Percentiles rank a stretch among this genome's conserved stretches.
These are phyloP conservation scores for Acanthamoeba triangularis DNA, from an alignment of 208 protist genomes.

Conservation along the genomic window DNA sequence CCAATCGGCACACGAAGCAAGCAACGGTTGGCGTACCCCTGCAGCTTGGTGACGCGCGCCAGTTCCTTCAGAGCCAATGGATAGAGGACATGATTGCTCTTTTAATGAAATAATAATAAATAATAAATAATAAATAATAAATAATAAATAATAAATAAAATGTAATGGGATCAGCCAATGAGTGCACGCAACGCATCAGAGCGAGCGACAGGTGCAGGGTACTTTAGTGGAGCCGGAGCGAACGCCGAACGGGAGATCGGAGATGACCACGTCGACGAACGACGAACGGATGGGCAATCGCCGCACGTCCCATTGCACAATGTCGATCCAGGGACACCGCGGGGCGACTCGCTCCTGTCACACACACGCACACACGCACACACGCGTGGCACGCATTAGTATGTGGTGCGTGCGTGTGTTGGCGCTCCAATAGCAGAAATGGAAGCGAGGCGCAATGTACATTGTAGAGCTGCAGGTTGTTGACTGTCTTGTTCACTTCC, in stretches of 20 bases:
- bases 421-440: not conserved
- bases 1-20: not conserved
- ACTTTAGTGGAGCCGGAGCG: constrained; percentile 45
- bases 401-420: not conserved
- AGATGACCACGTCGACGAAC: constrained; percentile 30
- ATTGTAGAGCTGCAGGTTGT: not conserved
- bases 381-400: too few species aligned
- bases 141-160: too few species aligned
- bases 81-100: constrained; percentile 39
- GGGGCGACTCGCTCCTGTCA: constrained; percentile 32
- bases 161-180: too few species aligned
- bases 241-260: constrained; percentile 52
- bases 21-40: not conserved
- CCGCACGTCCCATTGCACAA: constrained; percentile 25
- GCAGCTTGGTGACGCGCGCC: not conserved
- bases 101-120: too few species aligned
- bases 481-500: constrained; percentile 1
- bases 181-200: not conserved
- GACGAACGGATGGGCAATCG: not conserved
- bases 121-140: not conserved
- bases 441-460: not conserved
- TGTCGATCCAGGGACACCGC: not conserved
- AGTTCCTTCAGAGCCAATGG: constrained; percentile 23
- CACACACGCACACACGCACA: not conserved
- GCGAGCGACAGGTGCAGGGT: too few species aligned